Evolutionary conservation across 1,284 basidiomycete genomes (phyloP).

Genomic region (Mrakiaceae sp.): DNA sequence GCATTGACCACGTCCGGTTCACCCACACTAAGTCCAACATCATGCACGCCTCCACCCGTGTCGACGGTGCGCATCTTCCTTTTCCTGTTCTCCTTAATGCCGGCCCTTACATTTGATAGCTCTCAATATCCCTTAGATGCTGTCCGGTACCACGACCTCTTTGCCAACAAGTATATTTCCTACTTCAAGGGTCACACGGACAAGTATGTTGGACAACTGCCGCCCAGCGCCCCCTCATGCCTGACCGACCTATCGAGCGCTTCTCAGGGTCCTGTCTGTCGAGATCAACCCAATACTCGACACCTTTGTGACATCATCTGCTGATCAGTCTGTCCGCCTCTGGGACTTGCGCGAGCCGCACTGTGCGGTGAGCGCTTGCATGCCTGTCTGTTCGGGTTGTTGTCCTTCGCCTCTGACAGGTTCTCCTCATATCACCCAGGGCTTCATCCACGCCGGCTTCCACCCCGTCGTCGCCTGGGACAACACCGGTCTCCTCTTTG

Average conservation of each 20-base stretch:
- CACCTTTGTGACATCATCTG: slow-evolving; percentile 85
- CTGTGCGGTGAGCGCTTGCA: slow-evolving; percentile 43
- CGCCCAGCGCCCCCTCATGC: background rate
- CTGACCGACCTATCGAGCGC: background rate
- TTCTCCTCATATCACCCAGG: slow-evolving; percentile 1
- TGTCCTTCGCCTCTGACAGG: slow-evolving; percentile 30
- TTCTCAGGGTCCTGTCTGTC: slow-evolving; percentile 62
- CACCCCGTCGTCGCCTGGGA: slow-evolving; percentile 85
- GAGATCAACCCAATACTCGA: slow-evolving; percentile 89
- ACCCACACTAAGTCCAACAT: slow-evolving; percentile 80
- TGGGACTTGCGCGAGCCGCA: slow-evolving; percentile 82
- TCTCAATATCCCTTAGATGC: slow-evolving; percentile 41
- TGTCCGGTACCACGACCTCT: slow-evolving; percentile 84
- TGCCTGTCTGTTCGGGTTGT: background rate
- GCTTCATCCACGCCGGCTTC: slow-evolving; percentile 30
- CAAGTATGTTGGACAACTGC: slow-evolving; percentile 32
- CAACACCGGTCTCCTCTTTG: slow-evolving; percentile 77
- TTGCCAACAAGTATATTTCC: slow-evolving; percentile 89
- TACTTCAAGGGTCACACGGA: slow-evolving; percentile 93
- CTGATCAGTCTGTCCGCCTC: slow-evolving; percentile 87
- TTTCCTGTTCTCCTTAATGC: background rate
- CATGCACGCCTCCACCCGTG: slow-evolving; percentile 87
- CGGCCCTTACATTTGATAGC: background rate
- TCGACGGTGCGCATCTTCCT: slow-evolving; percentile 46
- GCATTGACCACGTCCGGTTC: slow-evolving; percentile 83